A percentile compares a stretch with the other conserved stretches of the same genome.
Evolutionary conservation across 139 green algal species (phyloP).

Genomic region (Edaphochlamys debaryana): DNA sequence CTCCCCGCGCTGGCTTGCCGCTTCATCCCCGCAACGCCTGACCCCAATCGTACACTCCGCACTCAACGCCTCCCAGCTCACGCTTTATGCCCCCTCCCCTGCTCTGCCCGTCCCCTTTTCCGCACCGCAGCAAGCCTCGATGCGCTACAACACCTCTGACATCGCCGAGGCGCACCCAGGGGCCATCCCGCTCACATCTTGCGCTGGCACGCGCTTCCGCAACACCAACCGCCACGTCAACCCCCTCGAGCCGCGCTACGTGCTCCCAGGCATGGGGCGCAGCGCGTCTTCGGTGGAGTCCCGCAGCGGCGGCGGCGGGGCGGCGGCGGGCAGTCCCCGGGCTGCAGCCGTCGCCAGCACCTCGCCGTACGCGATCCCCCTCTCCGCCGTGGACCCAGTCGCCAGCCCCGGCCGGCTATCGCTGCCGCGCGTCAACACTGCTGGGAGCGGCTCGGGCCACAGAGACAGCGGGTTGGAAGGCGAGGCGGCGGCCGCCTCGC

Average conservation of each 20-base stretch:
- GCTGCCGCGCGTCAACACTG: not conserved
- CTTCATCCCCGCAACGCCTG: too few species aligned
- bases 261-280: slow-evolving; percentile 7
- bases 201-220: too few species aligned
- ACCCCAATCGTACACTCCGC: too few species aligned
- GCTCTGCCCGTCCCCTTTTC: too few species aligned
- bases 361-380: not conserved
- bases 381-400: not conserved
- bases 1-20: too few species aligned
- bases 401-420: not conserved
- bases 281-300: not conserved
- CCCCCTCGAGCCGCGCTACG: slow-evolving; percentile 24
- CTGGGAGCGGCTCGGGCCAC: not conserved
- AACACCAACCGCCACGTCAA: slow-evolving; percentile 5
- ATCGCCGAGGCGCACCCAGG: too few species aligned
- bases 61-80: too few species aligned
- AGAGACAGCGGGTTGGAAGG: not conserved
- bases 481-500: not conserved
- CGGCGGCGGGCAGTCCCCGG: not conserved
- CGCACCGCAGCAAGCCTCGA: too few species aligned
- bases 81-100: too few species aligned
- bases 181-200: too few species aligned
- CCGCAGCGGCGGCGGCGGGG: not conserved
- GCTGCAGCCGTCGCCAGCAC: not conserved
- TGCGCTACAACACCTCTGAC: too few species aligned